A percentile compares a stretch with the other conserved stretches of the same genome.
These are phyloP conservation scores for Penicillium maclennaniae DNA, from an alignment of 495 filamentous ascomycete genomes.

Conservation along the genomic window DNA sequence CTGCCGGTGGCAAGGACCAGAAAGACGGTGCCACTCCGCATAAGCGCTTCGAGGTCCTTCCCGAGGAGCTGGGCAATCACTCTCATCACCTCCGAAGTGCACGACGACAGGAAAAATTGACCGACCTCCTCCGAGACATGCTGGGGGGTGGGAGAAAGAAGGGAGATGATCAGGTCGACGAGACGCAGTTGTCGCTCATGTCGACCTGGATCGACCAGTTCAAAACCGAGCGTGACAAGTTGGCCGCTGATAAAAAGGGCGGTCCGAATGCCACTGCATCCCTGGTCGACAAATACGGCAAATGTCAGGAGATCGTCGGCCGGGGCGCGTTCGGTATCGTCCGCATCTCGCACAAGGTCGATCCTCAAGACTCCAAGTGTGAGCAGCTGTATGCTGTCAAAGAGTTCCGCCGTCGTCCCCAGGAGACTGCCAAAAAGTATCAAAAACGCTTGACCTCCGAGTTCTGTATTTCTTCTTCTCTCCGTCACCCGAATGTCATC, in stretches of 20 bases:
- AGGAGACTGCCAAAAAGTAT: constrained; percentile 93
- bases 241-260: constrained; percentile 72
- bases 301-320: constrained; percentile 97
- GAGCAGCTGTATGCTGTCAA: constrained; percentile 98
- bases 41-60: constrained; percentile 56
- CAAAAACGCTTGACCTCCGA: constrained; percentile 97
- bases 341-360: constrained; percentile 93
- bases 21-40: constrained; percentile 40
- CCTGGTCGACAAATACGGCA: constrained; percentile 94
- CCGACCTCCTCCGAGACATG: constrained; percentile 84
- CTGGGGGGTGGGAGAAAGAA: constrained; percentile 71
- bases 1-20: constrained; percentile 34
- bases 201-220: constrained; percentile 95
- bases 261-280: constrained; percentile 73
- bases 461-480: constrained; percentile 96
- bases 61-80: constrained; percentile 61
- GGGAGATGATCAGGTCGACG: constrained; percentile 59
- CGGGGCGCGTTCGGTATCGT: constrained; percentile 97
- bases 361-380: constrained; percentile 69
- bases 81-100: constrained; percentile 82
- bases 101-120: constrained; percentile 90
- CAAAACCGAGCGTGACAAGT: constrained; percentile 76
- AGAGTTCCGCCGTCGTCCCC: constrained; percentile 90
- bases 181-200: constrained; percentile 87
- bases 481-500: constrained; percentile 97